Evolutionary conservation across 169 alveolate genomes (phyloP), one percentile per base, ranked within the genome.

Genomic region (Ichthyophthirius multifiliis): DNA sequence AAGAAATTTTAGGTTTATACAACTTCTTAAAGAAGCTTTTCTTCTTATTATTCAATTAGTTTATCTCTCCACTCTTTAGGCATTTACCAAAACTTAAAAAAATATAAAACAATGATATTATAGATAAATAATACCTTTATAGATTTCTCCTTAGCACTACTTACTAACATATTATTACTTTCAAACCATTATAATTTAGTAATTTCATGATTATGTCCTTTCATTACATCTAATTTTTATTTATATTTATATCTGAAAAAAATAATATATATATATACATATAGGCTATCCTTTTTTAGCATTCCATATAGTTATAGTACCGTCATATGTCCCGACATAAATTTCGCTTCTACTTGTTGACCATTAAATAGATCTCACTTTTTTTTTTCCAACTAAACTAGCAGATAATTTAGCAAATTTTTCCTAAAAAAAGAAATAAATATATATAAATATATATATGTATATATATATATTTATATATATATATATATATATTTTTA

Each of bases 291-390:
- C 77, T 74, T 81, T 46, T 31, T 43, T 37, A 35, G 82, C 86
- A 48, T 81, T 71, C 86, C 86, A 81, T 2, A 81, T 71, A 2
- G 86, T 81, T 30, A 81, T 64, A 20, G 86, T 81, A 15, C 86
- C 86, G 73, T 81, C 86, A 37, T 71, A 35, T 55, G 65, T 71
- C 7, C 86, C 86, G 7, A 81, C 76, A 55, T 48, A 81, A 15
- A 81, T 81, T 73, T 81, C 86, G 23, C 76, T 71, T 81, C 86
- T 81, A 4, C 76, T 47, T 9, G 76, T 23, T 5, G 82, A 71
- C 86, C 86, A 81, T 27, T 47, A 76, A 48, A 81, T 74, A 27
- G 62, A 76, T 81, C 86, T 81, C 34, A 81, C 30, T 18, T 81
- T 13, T 39, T n/a, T 35, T 81, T 81, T 81, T 4, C 82, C 86